phyloP scores from a whole-genome alignment of 2,329 filamentous ascomycete genomes.

The Penicillium psychrosexuale region DNA sequence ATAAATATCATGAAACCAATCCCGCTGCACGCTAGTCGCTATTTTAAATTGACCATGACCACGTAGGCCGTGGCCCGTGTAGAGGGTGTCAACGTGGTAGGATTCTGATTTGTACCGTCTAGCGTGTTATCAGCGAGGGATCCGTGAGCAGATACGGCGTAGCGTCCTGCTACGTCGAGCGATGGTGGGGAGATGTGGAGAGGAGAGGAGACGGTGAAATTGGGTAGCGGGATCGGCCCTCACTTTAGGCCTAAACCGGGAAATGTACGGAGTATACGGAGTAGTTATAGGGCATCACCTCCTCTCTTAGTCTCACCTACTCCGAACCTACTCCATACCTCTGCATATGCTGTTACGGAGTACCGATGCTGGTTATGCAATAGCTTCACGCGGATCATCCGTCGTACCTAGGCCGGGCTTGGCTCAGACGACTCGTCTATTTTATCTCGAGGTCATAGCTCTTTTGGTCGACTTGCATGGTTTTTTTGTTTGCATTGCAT shows the following conservation, averaged over 20 bases:
- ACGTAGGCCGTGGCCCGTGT: conserved; percentile 17
- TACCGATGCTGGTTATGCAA: neutral
- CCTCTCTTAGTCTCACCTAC: too few relatives aligned
- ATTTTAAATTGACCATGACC: conserved; percentile 11
- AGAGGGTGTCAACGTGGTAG: conserved; percentile 3
- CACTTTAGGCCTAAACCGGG: conserved; percentile 2
- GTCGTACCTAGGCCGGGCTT: conserved; percentile 8
- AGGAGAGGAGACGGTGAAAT: conserved; percentile 1
- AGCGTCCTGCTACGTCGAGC: neutral
- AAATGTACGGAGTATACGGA: neutral
- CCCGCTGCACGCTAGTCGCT: neutral
- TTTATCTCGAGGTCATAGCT: conserved; percentile 1
- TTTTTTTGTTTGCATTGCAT: neutral
- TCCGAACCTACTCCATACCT: neutral
- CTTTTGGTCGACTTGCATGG: neutral
- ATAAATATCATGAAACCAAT: conserved; percentile 7
- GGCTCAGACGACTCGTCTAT: conserved; percentile 18
- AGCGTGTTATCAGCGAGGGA: neutral
- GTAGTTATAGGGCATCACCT: too few relatives aligned
- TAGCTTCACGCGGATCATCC: conserved; percentile 18
- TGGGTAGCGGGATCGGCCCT: conserved; percentile 10
- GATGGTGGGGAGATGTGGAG: neutral
- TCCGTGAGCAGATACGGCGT: neutral
- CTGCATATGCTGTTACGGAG: neutral
- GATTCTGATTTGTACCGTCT: conserved; percentile 3